These are phyloP conservation scores for Piromyces finnis DNA, from an alignment of 192 early-diverging fungal species.

Conservation along the genomic window DNA sequence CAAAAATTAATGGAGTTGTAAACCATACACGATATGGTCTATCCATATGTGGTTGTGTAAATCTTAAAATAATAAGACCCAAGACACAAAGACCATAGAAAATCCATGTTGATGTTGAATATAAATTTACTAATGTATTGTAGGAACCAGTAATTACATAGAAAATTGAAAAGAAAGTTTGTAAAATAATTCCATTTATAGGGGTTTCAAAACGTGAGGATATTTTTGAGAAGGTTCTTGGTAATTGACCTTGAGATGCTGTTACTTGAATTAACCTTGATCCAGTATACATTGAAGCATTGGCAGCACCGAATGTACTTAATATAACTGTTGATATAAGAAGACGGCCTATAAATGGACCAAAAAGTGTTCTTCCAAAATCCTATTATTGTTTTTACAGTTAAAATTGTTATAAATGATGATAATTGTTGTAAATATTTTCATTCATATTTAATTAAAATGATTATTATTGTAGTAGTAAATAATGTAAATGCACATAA, in stretches of 20 bases:
- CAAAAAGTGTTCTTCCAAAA: constrained; percentile 55
- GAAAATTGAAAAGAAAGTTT: constrained; percentile 33
- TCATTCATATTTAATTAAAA: no score
- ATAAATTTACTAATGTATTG: constrained; percentile 53
- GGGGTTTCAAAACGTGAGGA: constrained; percentile 39
- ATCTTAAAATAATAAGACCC: constrained; percentile 40
- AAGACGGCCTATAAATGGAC: constrained; percentile 38
- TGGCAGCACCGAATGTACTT: constrained; percentile 58
- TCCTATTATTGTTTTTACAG: no score
- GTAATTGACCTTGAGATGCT: constrained; percentile 42
- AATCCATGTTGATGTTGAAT: constrained; percentile 52
- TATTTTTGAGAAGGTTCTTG: constrained; percentile 46
- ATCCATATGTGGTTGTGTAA: constrained; percentile 41
- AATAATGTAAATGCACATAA: no score
- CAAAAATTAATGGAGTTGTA: constrained; percentile 45
- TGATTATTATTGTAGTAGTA: no score
- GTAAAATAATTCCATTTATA: constrained; percentile 39
- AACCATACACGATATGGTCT: constrained; percentile 56
- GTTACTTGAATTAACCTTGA: constrained; percentile 50
- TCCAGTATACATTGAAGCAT: constrained; percentile 57
- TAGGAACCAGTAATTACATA: constrained; percentile 48
- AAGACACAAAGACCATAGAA: constrained; percentile 52
- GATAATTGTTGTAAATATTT: no score
- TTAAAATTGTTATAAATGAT: no score
- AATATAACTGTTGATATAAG: constrained; percentile 54